Evolutionary conservation across 2,329 filamentous ascomycete genomes (phyloP), one percentile per base, ranked within the genome.

Genomic region (Lizonia empirigonia): DNA sequence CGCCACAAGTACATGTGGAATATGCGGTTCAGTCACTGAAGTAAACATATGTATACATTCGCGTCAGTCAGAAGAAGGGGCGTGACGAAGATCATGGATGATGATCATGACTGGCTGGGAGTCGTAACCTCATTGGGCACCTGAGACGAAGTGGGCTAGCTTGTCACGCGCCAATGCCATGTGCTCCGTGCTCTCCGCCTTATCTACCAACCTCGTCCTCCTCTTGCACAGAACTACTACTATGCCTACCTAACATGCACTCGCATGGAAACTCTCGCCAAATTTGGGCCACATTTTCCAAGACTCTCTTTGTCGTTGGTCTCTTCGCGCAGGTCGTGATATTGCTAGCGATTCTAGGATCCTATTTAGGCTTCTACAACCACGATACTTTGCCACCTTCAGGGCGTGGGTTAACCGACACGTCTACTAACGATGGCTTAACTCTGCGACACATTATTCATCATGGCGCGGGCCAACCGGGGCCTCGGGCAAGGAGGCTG

Each of bases 381-480:
- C 44, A 50, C 27, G 47, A 27, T 45, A 38, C 40, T 18, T 51
- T 53, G 20, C 49, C 54, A 47, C 44, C 37, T 36, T 20, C 55
- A 44, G 44, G 39, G 35, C 49, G 52, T 27, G 34, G 50, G 38
- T 10, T 37, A 8, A 37, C 32, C 20, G 49, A 19, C 46, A 20
- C 23, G 20, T 34, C 33, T 53, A 44, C 44, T 12, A 27, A 40
- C 13, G 38, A 56, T 37, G 61, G 55, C 15, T 44, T 71, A 15
- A 62, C 48, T n/a, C 50, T 72, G 32, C 62, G 70, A 42, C 68
- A 72, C 37, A 47, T 72, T 7, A 58, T 69, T 22, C 68, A 72
- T 44, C 69, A 71, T 62, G 68, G 69, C 29, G 69, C 65, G 49
- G 70, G 70, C 12, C 66, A 67, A 22, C 60, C 62, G 26, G 68